Evolutionary conservation across 2,329 filamentous ascomycete genomes (phyloP).

Genomic region (Penicillium sp.): DNA sequence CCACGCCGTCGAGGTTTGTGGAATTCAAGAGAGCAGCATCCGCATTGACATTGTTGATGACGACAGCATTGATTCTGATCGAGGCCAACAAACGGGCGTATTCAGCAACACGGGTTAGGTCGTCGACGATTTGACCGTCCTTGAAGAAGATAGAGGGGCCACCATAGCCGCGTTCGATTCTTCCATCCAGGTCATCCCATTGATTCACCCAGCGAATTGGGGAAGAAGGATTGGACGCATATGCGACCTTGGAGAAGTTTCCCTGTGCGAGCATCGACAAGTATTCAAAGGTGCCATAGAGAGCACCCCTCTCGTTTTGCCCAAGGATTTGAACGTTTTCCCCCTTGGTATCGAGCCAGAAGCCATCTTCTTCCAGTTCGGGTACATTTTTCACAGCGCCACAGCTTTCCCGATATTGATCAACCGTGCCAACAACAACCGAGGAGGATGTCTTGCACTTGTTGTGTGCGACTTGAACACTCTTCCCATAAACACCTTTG

Average conservation of each 20-base stretch:
- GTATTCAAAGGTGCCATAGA: slow-evolving; percentile 70
- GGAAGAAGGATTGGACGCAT: slow-evolving; percentile 56
- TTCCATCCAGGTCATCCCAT: slow-evolving; percentile 69
- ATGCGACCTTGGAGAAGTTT: slow-evolving; percentile 50
- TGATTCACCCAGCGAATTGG: slow-evolving; percentile 69
- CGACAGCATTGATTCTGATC: slow-evolving; percentile 62
- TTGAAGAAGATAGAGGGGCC: slow-evolving; percentile 68
- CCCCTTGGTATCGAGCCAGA: slow-evolving; percentile 54
- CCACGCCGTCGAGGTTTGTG: slow-evolving; percentile 60
- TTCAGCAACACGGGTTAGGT: slow-evolving; percentile 59
- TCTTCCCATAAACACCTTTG: slow-evolving; percentile 54
- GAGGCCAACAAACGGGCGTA: slow-evolving; percentile 68
- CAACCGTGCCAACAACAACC: slow-evolving; percentile 33
- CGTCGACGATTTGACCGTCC: slow-evolving; percentile 53
- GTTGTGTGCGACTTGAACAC: slow-evolving; percentile 36
- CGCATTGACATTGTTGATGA: slow-evolving; percentile 73
- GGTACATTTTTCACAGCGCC: slow-evolving; percentile 21
- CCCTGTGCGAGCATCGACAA: slow-evolving; percentile 63
- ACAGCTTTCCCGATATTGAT: slow-evolving; percentile 28
- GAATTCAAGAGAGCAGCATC: slow-evolving; percentile 57
- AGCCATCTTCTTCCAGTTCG: slow-evolving; percentile 48
- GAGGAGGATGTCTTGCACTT: slow-evolving; percentile 21
- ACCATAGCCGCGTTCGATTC: slow-evolving; percentile 66
- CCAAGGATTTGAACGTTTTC: slow-evolving; percentile 48
- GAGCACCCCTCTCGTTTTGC: slow-evolving; percentile 57